Conservation (phyloP, 2,329 filamentous ascomycete species). For the Arthrobotrys musiformis region DNA sequence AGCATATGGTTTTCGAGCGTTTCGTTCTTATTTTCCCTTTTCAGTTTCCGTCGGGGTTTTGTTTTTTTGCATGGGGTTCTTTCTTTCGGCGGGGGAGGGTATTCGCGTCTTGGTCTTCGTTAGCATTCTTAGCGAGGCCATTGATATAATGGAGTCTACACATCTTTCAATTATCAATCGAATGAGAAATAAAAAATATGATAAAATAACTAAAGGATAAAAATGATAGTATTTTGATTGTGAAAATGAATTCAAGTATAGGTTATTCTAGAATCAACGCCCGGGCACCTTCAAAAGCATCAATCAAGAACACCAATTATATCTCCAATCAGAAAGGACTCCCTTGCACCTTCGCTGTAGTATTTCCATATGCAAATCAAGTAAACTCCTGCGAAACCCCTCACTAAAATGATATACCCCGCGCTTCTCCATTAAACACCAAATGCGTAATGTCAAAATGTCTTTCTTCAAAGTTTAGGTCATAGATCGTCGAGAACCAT, state of each 20-base stretch:
- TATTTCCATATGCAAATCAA: neutral
- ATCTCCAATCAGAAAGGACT: neutral
- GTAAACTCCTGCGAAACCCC: neutral
- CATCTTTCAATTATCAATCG: neutral
- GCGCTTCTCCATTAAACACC: neutral
- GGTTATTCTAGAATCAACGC: neutral
- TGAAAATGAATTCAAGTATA: neutral
- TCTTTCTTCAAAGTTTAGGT: no score
- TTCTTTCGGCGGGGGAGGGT: neutral
- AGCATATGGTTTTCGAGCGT: constrained; percentile 16
- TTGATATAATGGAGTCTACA: neutral
- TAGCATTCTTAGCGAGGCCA: neutral
- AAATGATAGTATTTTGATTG: neutral
- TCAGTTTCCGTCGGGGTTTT: no score
- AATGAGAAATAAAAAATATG: neutral
- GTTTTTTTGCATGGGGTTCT: constrained; percentile 1
- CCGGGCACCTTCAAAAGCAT: neutral
- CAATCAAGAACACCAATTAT: neutral
- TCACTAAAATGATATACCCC: neutral
- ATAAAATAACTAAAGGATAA: neutral
- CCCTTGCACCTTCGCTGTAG: constrained; percentile 13
- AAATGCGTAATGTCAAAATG: no score
- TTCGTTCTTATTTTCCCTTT: no score
- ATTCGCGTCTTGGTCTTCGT: constrained; percentile 3
- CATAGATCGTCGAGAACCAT: constrained; percentile 72